Evolutionary conservation across 257 asterid species (phyloP).

Genomic region (Anisodus tanguticus): DNA sequence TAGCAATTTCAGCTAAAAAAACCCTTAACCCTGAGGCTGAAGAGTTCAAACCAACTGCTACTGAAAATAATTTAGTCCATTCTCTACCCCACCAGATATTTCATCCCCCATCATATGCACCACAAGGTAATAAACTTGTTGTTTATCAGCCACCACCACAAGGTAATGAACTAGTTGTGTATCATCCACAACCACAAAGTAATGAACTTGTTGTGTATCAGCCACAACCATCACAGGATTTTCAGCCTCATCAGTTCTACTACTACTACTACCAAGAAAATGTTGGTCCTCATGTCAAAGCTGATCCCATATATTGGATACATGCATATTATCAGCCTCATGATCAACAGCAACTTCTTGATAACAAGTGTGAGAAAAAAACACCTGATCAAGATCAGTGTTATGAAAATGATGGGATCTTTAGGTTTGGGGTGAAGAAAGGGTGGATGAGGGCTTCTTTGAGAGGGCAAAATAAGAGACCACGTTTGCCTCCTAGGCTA

Average conservation of each 20-base stretch:
- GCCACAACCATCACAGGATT: too few species aligned
- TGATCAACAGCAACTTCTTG: not conserved
- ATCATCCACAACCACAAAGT: not conserved
- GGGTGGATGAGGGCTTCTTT: not conserved
- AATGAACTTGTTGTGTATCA: too few species aligned
- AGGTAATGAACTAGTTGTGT: not conserved
- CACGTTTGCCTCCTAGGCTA: constrained; percentile 17
- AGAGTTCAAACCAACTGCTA: not conserved
- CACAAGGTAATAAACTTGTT: not conserved
- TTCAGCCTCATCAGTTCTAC: not conserved
- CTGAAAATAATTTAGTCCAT: not conserved
- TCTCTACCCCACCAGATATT: too few species aligned
- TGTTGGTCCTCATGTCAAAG: not conserved
- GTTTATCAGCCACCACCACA: not conserved
- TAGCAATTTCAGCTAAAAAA: not conserved
- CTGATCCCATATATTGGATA: not conserved
- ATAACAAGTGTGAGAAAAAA: not conserved
- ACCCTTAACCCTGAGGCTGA: not conserved
- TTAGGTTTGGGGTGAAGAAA: not conserved
- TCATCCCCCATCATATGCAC: not conserved
- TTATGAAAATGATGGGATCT: not conserved
- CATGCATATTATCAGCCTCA: not conserved
- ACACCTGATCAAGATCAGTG: not conserved
- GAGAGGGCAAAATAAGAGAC: not conserved
- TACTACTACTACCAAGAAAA: not conserved